Conservation (phyloP, 2,329 filamentous ascomycete genomes). For the Thelonectria olida region DNA sequence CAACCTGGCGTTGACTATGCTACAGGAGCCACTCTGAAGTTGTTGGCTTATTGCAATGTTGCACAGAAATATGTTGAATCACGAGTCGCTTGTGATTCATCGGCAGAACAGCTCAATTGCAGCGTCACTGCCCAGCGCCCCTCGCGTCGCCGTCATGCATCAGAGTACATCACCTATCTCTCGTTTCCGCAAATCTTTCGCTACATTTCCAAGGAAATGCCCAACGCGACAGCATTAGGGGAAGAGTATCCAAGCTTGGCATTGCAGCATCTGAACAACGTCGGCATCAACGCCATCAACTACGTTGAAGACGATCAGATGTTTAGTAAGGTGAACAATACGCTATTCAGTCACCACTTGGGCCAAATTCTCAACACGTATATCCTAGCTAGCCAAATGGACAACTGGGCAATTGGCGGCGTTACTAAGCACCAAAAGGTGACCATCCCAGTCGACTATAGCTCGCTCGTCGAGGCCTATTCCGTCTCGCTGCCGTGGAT, state of each 20-base stretch:
- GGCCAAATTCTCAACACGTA: conserved; percentile 26
- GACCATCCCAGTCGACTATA: background rate
- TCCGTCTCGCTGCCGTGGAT: background rate
- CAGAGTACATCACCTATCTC: background rate
- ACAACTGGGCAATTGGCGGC: background rate
- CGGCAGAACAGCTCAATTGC: conserved; percentile 1
- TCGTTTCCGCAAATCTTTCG: background rate
- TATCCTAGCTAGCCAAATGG: conserved; percentile 11
- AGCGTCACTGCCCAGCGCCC: conserved; percentile 10
- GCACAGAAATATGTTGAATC: conserved; percentile 25
- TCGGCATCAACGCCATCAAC: too few species aligned
- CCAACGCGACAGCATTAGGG: too few species aligned
- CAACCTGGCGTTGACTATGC: too few species aligned
- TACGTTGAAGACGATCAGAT: too few species aligned
- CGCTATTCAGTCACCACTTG: conserved; percentile 3
- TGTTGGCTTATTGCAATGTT: background rate
- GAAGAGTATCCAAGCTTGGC: too few species aligned
- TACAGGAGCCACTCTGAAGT: background rate
- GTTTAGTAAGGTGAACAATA: background rate
- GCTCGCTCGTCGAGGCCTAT: background rate
- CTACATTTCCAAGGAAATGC: too few species aligned
- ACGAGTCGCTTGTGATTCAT: conserved; percentile 1
- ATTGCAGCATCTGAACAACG: too few species aligned
- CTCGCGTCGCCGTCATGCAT: background rate
- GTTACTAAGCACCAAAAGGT: too few species aligned